phyloP scores from a whole-genome alignment of 2,329 filamentous ascomycete genomes.

The Colletotrichum godetiae region DNA sequence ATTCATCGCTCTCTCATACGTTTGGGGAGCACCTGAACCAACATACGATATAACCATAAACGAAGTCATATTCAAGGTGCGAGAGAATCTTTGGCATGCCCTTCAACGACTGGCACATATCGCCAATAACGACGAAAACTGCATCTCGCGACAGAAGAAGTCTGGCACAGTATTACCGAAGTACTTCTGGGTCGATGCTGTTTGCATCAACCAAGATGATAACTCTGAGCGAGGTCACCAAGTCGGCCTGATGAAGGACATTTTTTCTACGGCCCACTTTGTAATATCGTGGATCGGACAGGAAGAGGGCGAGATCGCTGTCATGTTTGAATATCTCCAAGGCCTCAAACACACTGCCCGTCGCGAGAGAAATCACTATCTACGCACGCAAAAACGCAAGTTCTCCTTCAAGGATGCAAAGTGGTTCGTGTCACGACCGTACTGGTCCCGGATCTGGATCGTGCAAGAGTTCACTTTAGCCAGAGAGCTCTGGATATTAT shows the following conservation, averaged over 20 bases:
- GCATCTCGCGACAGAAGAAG: conserved; percentile 2
- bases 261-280: conserved; percentile 47
- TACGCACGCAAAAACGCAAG: conserved; percentile 34
- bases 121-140: neutral
- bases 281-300: conserved; percentile 50
- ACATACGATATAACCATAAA: neutral
- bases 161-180: neutral
- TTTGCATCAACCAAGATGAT: conserved; percentile 53
- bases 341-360: conserved; percentile 42
- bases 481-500: conserved; percentile 3
- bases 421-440: conserved; percentile 5
- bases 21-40: conserved; percentile 36
- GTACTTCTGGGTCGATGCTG: conserved; percentile 51
- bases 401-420: conserved; percentile 11
- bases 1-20: conserved; percentile 41
- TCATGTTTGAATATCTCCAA: conserved; percentile 3
- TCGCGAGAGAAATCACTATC: neutral
- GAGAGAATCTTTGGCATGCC: conserved; percentile 9
- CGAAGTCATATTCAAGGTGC: neutral
- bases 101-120: neutral
- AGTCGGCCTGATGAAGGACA: conserved; percentile 51
- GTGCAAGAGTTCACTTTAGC: conserved; percentile 21
- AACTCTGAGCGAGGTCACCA: conserved; percentile 48
- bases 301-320: neutral
- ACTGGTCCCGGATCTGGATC: conserved; percentile 19